Base-by-base conservation (phyloP, 176 grass and related monocot species). In the Carex scoparia region DNA sequence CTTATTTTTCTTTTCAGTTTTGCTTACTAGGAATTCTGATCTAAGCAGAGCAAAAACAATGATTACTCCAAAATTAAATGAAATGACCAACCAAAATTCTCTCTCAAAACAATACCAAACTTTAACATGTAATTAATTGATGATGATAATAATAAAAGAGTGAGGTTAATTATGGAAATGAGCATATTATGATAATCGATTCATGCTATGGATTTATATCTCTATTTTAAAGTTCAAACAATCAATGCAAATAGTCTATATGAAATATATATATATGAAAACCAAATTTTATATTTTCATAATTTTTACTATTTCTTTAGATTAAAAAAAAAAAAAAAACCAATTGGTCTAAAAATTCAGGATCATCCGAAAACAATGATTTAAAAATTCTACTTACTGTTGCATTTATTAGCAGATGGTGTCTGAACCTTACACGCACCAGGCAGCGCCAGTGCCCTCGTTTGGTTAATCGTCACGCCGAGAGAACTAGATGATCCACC, bases 381-480 rank as follows among this genome's bases (percentile, higher is more conserved):
- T 3, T 35, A 1, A 35, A 42, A 42, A 42, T 23, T 78, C 19
- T 65, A 49, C 85, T 84, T 84, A 94, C 95, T 77, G 77, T 28
- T 89, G 86, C 95, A 98, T 77, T 81, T 69, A 85, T 88, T 95
- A 69, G 82, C 30, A 4, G 88, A 67, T 0, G 91, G 93, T 58
- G 95, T 98, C 86, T 88, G 65, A 63, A 98, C 89, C 0, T 83
- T 90, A 86, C 95, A 98, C 0, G n/a, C 60, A 18, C 12, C 60
- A 16, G 91, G 95, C 12, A 98, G 80, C 1, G 46, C 91, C 9
- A 98, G 79, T 7, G 91, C 95, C 76, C 61, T 83, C 0, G 95
- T 93, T 88, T 79, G 84, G 86, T 98, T 93, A 78, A 98, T 30
- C 82, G n/a, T 65, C 56, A 98, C 60, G 1, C 95, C 91, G 9